Conservation (phyloP, 495 filamentous ascomycete species). For the Penicillium crystallinum region DNA sequence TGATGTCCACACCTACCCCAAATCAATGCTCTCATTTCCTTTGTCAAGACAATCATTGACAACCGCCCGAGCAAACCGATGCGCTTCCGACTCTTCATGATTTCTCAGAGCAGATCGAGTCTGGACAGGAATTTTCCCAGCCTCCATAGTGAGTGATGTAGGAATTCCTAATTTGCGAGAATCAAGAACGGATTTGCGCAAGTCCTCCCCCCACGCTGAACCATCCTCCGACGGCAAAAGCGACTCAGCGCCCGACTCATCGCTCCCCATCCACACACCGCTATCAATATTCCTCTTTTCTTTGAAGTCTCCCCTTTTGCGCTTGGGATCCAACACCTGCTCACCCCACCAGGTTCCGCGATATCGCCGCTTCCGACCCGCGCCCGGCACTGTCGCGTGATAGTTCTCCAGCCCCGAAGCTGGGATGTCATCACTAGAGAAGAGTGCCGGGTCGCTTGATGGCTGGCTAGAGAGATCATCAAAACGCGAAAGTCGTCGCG, state of each 20-base stretch:
- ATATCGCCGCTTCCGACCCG: constrained; percentile 57
- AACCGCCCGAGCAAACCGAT: constrained; percentile 31
- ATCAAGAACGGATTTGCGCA: constrained; percentile 25
- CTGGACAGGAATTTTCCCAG: not conserved
- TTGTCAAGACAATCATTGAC: constrained; percentile 57
- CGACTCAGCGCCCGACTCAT: constrained; percentile 38
- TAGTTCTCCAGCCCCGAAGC: constrained; percentile 67
- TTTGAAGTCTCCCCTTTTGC: constrained; percentile 52
- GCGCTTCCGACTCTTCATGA: constrained; percentile 32
- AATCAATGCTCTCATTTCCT: constrained; percentile 56
- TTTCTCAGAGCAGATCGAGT: constrained; percentile 13
- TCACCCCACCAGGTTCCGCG: constrained; percentile 70
- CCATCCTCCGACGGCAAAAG: constrained; percentile 34
- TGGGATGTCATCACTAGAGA: constrained; percentile 74
- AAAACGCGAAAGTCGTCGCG: constrained; percentile 32
- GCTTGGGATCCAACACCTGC: constrained; percentile 42
- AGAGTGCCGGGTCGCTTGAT: constrained; percentile 71
- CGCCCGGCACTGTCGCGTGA: constrained; percentile 34
- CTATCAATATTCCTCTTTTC: constrained; percentile 65
- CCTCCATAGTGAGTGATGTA: not conserved
- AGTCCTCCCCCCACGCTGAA: constrained; percentile 35
- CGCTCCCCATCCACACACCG: constrained; percentile 77
- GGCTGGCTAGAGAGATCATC: constrained; percentile 44
- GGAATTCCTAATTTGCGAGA: constrained; percentile 2
- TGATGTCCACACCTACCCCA: constrained; percentile 49